These are phyloP conservation scores for Fusarium veterinarium DNA, from an alignment of 2,329 filamentous ascomycete species.

Conservation along the genomic window DNA sequence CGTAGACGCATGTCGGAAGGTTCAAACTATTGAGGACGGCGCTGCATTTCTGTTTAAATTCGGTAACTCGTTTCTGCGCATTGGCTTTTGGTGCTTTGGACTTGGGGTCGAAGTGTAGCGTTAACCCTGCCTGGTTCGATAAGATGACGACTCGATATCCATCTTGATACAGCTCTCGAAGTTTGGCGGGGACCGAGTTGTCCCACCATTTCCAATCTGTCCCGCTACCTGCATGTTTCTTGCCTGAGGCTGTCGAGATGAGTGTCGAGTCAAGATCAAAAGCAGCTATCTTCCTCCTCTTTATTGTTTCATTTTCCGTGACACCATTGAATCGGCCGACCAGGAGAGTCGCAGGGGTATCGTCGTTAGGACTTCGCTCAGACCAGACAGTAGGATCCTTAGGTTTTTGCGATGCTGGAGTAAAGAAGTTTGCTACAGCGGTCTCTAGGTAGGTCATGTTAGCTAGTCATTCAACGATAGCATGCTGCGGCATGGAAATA, in stretches of 20 bases:
- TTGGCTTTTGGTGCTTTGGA: conserved; percentile 68
- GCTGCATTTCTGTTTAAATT: conserved; percentile 85
- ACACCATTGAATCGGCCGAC: conserved; percentile 76
- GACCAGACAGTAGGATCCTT: conserved; percentile 80
- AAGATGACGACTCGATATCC: conserved; percentile 83
- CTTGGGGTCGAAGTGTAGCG: conserved; percentile 79
- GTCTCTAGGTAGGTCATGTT: conserved; percentile 60
- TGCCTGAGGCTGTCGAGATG: conserved; percentile 82
- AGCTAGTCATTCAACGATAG: conserved; percentile 1
- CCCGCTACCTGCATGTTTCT: conserved; percentile 76
- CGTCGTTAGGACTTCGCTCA: conserved; percentile 67
- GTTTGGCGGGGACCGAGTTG: conserved; percentile 70
- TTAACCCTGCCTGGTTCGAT: conserved; percentile 90
- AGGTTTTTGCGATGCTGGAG: conserved; percentile 83
- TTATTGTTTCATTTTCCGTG: conserved; percentile 48
- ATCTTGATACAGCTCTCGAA: conserved; percentile 75
- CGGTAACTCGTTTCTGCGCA: conserved; percentile 71
- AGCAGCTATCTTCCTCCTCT: conserved; percentile 71
- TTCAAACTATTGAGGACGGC: conserved; percentile 77
- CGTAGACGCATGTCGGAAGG: conserved; percentile 83
- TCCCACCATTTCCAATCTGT: conserved; percentile 98
- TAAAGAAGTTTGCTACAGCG: conserved; percentile 88
- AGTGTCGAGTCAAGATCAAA: conserved; percentile 90
- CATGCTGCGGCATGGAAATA: neutral
- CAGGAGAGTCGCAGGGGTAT: conserved; percentile 70